Evolutionary conservation across 305 asterid species (phyloP), one percentile per base, ranked within the genome.

Genomic region (Plantago lanceolata): DNA sequence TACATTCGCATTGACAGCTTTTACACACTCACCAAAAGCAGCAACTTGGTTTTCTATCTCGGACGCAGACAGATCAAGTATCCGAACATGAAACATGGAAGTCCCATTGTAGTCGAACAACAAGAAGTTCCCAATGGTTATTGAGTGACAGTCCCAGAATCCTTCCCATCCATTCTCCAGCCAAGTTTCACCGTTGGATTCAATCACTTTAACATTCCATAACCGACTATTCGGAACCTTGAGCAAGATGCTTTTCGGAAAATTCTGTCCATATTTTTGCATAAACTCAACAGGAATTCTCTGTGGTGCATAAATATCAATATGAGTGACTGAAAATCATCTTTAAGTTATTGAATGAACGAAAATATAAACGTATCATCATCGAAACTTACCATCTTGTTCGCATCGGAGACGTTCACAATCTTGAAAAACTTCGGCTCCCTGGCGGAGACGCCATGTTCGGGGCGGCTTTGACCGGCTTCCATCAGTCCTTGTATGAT

Each of bases 111-210:
- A 75, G 18, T 63, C 45, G 43, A 81, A 75, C 4, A 68, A n/a
- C 18, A 81, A 20, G n/a, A 77, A 51, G 24, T 78, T 19, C 6
- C 69, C 78, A 4, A 57, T 18, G 18, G 37, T 28, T 13, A 72
- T 20, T 0, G 77, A 72, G 53, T 53, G 65, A 58, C 21, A 61
- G 5, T 61, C 71, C 17, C 16, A 40, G 43, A 81, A 77, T 43
- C 65, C 68, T 33, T 29, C 26, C 77, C 73, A 77, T 14, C 85
- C 85, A 7, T 70, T 58, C 8, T 59, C 53, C 1, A 77, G 35
- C 76, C 66, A 59, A 13, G 56, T 65, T 14, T 66, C 68, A 11
- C 57, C 70, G 11, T 73, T n/a, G 29, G 33, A 54, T 0, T 26
- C 65, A 33, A 13, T 40, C 48, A 75, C 18, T 53, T 65, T 67